These are phyloP conservation scores for Colletotrichum sp. DNA, from an alignment of 2,329 filamentous ascomycete species.

Conservation along the genomic window DNA sequence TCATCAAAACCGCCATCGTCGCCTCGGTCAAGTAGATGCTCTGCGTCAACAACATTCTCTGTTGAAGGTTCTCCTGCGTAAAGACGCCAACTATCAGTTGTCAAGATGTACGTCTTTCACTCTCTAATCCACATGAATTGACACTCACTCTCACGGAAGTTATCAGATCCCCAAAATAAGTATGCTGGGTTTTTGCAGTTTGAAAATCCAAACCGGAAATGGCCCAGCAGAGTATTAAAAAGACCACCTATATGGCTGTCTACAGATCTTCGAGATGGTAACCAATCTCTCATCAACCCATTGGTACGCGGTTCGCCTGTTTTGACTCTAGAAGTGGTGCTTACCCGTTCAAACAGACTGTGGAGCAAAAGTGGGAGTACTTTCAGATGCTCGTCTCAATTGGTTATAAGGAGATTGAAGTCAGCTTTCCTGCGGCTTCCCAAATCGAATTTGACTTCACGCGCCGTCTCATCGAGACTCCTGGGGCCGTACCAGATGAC, in stretches of 20 bases:
- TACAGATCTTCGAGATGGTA: background rate
- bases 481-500: background rate
- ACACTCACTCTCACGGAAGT: background rate
- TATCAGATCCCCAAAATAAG: background rate
- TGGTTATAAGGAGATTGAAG: background rate
- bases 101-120: background rate
- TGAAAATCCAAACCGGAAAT: background rate
- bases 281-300: background rate
- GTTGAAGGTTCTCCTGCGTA: background rate
- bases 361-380: constrained; percentile 1
- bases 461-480: background rate
- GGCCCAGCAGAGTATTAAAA: background rate
- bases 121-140: background rate
- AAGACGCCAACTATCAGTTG: background rate
- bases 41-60: background rate
- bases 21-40: background rate
- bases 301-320: background rate
- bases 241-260: background rate
- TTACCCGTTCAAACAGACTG: background rate
- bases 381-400: constrained; percentile 7
- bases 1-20: background rate
- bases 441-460: background rate
- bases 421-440: background rate
- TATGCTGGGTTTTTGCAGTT: background rate
- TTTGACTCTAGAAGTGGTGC: background rate